Base-by-base conservation (phyloP, 768 basidiomycete genomes). In the Sporobolomyces roseus region DNA sequence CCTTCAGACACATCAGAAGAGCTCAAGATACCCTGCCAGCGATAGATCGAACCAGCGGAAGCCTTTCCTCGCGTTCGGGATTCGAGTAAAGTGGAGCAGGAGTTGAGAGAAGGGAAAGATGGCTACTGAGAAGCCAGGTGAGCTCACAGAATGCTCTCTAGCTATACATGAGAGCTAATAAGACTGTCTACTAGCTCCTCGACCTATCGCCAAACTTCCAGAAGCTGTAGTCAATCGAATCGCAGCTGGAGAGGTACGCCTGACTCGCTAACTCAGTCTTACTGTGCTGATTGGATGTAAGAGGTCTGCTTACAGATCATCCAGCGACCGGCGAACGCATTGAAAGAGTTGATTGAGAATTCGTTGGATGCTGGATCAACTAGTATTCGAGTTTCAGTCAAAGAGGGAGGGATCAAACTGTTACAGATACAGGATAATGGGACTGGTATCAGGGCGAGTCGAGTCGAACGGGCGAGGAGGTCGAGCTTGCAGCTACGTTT, bases 371-470 rank as follows among this genome's bases (percentile, higher is more conserved):
- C 96, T 0, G 88, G 90, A 0, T 82, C 91, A 29, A 93, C 89
- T 0, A 86, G 86, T 0, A 91, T 98, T 77, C 86, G 88, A 43
- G 82, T 98, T 60, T 90, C 87, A 0, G 83, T 93, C 73, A 97
- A 96, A 79, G 94, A 99, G 71, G 96, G 94, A 1, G 96, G 96
- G 5, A 81, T 97, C 81, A 98, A 94, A 77, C 81, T 93, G 21
- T 83, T 98, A 43, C 91, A 96, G 79, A 93, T 98, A 60, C 90
- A 93, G 75, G 96, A 99, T 77, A 96, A 99, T 77, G 94, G 96
- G 0, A 90, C 86, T 79, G 96, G 94, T 3, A 97, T 98, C 75
- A 84, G 88, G 53, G 93, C 92, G 75, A 76, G 87, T 51, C 0
- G n/a, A n/a, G n/a, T n/a, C n/a, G n/a, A n/a, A n/a, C n/a, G 21